phyloP scores from a whole-genome alignment of 306 rosid species.

The Lagenaria siceraria region DNA sequence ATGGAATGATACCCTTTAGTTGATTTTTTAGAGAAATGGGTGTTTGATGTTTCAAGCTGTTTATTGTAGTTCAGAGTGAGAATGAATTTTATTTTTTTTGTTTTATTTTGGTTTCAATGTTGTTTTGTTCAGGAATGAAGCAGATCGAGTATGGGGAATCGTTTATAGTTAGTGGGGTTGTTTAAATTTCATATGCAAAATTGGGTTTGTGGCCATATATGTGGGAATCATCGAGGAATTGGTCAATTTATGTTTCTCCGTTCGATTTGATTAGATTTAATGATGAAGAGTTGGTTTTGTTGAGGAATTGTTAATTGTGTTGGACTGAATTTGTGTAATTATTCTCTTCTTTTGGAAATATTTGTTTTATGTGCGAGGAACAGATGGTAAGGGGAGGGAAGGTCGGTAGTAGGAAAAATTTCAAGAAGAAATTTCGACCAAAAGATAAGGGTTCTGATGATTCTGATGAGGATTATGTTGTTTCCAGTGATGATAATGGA shows the following conservation, averaged over 20 bases:
- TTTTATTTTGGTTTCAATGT: neutral
- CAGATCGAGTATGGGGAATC: conserved; percentile 33
- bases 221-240: neutral
- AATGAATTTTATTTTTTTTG: conserved; percentile 8
- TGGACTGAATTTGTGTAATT: conserved; percentile 1
- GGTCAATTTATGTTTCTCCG: neutral
- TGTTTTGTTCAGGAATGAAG: conserved; percentile 7
- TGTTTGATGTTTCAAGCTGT: neutral
- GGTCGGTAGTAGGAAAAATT: conserved; percentile 32
- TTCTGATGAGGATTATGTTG: conserved; percentile 88
- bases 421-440: conserved; percentile 28
- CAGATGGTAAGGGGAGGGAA: conserved; percentile 92
- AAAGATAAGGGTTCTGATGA: conserved; percentile 59
- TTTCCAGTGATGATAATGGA: conserved; percentile 53
- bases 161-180: conserved; percentile 16
- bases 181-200: neutral
- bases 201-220: neutral
- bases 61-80: neutral
- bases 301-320: conserved; percentile 1
- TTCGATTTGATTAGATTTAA: neutral
- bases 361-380: conserved; percentile 23
- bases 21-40: neutral
- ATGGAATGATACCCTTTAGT: neutral
- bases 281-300: neutral
- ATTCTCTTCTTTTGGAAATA: neutral